Evolutionary conservation across 106 monocot species (phyloP).

Genomic region (Dioscorea dumetorum): DNA sequence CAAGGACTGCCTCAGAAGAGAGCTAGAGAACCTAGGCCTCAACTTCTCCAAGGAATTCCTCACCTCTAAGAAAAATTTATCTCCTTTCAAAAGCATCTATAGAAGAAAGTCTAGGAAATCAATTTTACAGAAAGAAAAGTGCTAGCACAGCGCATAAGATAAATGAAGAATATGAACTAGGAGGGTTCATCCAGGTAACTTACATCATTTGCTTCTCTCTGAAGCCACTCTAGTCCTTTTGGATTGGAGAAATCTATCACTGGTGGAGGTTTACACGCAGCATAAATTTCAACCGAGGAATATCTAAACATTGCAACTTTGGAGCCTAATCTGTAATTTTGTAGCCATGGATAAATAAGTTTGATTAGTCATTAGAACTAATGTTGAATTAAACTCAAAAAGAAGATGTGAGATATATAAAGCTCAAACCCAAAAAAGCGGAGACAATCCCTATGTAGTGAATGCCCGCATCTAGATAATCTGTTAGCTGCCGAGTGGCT

Average conservation of each 20-base stretch:
- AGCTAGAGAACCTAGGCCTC: constrained; percentile 17
- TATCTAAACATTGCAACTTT: constrained; percentile 89
- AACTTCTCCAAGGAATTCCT: constrained; percentile 34
- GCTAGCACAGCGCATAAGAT: background rate
- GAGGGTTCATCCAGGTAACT: background rate
- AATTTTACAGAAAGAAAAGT: background rate
- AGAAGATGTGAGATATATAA: background rate
- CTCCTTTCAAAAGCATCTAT: constrained; percentile 41
- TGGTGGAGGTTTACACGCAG: constrained; percentile 66
- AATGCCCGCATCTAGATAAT: constrained; percentile 81
- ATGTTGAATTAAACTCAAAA: background rate
- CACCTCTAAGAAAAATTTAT: constrained; percentile 51
- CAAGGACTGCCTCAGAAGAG: constrained; percentile 1
- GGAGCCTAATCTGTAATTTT: constrained; percentile 55
- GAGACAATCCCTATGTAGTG: constrained; percentile 75
- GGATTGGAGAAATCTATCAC: constrained; percentile 52
- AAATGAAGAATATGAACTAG: background rate
- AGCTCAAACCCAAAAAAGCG: constrained; percentile 84
- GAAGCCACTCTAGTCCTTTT: constrained; percentile 58
- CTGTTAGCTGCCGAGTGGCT: constrained; percentile 55
- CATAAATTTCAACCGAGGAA: constrained; percentile 66
- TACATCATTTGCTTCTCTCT: constrained; percentile 63
- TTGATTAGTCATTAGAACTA: background rate
- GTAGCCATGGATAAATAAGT: background rate
- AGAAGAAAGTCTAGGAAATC: constrained; percentile 12